These are phyloP conservation scores for Avena atlantica DNA, from an alignment of 176 grass and related monocot genomes.

Conservation along the genomic window DNA sequence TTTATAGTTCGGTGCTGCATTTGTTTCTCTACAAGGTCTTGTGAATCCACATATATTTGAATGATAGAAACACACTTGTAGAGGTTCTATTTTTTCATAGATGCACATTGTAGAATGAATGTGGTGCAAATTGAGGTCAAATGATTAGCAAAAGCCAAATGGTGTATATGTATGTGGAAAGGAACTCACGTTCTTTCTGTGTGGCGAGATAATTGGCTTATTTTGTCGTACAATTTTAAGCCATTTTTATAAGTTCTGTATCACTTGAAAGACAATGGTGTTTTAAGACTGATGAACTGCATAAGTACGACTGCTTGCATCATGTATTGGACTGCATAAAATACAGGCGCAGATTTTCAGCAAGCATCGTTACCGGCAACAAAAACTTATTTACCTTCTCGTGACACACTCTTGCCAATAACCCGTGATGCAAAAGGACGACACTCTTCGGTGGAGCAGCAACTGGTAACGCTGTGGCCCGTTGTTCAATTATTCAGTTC, in stretches of 20 bases:
- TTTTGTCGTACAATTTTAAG: not conserved
- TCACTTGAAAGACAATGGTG: not conserved
- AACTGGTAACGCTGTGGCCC: not conserved
- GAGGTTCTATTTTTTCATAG: not conserved
- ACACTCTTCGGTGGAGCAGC: not conserved
- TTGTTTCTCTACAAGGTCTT: not conserved
- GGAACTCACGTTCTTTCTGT: not conserved
- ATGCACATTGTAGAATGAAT: not conserved
- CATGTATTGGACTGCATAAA: not conserved
- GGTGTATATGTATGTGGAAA: not conserved
- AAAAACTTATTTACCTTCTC: not conserved
- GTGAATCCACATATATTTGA: not conserved
- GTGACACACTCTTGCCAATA: slow-evolving; percentile 34
- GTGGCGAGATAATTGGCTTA: not conserved
- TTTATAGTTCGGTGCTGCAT: not conserved
- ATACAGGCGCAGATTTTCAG: not conserved
- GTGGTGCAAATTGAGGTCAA: not conserved
- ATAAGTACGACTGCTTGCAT: not conserved
- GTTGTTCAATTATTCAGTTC: not conserved
- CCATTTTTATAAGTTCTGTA: not conserved
- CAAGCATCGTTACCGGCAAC: not conserved
- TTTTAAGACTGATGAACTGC: too few relatives aligned
- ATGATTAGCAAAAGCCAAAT: not conserved
- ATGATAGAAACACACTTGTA: not conserved
- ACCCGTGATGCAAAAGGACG: not conserved